phyloP scores from a whole-genome alignment of 2,329 filamentous ascomycete genomes.

The Fusarium sublunatum region DNA sequence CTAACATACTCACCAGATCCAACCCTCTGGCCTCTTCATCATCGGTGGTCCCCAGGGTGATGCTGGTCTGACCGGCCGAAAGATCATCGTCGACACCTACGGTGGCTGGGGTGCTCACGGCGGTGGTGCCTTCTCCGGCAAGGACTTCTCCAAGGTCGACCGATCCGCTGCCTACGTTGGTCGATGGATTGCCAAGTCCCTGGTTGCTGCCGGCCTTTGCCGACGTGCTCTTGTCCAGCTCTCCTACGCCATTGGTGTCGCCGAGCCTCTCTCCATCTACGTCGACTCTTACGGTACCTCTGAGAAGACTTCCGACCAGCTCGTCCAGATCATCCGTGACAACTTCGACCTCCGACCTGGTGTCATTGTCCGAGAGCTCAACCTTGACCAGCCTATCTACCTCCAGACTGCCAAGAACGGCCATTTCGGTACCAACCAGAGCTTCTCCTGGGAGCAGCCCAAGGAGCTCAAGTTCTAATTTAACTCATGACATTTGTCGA shows the following conservation, averaged over 20 bases:
- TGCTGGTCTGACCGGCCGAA: slow-evolving; percentile 96
- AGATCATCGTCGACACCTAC: slow-evolving; percentile 99
- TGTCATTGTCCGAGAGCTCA: slow-evolving; percentile 98
- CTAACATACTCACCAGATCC: slow-evolving; percentile 67
- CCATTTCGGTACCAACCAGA: slow-evolving; percentile 97
- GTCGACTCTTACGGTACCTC: slow-evolving; percentile 98
- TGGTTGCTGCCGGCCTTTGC: slow-evolving; percentile 87
- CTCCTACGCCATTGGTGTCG: slow-evolving; percentile 98
- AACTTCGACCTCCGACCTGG: slow-evolving; percentile 99
- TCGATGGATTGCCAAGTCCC: slow-evolving; percentile 99
- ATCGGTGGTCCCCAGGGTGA: slow-evolving; percentile 99
- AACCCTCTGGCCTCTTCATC: slow-evolving; percentile 98
- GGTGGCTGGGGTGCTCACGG: slow-evolving; percentile 99
- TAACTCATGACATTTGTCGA: slow-evolving; percentile 31
- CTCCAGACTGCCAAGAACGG: slow-evolving; percentile 99
- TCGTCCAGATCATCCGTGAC: slow-evolving; percentile 90
- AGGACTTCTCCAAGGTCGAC: slow-evolving; percentile 99
- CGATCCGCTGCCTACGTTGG: slow-evolving; percentile 96
- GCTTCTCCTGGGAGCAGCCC: slow-evolving; percentile 98
- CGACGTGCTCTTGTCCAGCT: slow-evolving; percentile 96
- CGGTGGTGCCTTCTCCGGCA: slow-evolving; percentile 99
- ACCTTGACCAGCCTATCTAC: slow-evolving; percentile 97
- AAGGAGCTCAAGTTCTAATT: slow-evolving; percentile 91
- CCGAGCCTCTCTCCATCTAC: slow-evolving; percentile 97
- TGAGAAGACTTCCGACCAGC: slow-evolving; percentile 86